Percentiles rank a stretch among this genome's conserved stretches.
Evolutionary conservation across 2,329 filamentous ascomycete genomes (phyloP).

Genomic region (Sphaerulina musiva): DNA sequence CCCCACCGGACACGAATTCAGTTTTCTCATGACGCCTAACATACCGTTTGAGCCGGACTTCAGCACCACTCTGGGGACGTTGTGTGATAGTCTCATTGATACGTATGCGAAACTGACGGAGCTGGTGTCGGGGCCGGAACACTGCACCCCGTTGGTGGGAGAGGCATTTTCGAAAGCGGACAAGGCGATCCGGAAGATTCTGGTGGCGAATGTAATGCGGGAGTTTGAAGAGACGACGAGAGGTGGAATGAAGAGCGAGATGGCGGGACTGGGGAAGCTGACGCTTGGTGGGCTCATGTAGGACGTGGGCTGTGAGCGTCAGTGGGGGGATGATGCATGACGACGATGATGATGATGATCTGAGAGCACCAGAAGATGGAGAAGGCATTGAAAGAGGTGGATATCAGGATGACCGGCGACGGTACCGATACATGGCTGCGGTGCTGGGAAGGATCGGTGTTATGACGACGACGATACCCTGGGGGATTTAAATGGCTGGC

Average conservation of each 20-base stretch:
- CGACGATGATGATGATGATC: not conserved
- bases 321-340: not conserved
- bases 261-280: constrained; percentile 79
- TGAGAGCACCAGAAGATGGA: not conserved
- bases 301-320: constrained; percentile 16
- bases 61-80: constrained; percentile 88
- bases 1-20: constrained; percentile 74
- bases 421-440: too few species aligned
- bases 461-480: not conserved
- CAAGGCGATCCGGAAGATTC: constrained; percentile 75
- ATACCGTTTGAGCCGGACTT: constrained; percentile 96
- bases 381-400: too few species aligned
- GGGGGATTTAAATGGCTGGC: not conserved
- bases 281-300: constrained; percentile 80
- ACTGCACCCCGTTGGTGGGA: constrained; percentile 59
- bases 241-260: constrained; percentile 67
- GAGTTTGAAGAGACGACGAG: constrained; percentile 90
- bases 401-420: too few species aligned
- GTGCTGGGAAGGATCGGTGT: not conserved
- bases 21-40: constrained; percentile 79
- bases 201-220: constrained; percentile 76
- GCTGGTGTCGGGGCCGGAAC: constrained; percentile 66
- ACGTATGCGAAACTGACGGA: constrained; percentile 73
- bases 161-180: constrained; percentile 91
- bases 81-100: constrained; percentile 93